Evolutionary conservation across 441 rosid species (phyloP), one percentile per base, ranked within the genome.

Genomic region (Erodium texanum): DNA sequence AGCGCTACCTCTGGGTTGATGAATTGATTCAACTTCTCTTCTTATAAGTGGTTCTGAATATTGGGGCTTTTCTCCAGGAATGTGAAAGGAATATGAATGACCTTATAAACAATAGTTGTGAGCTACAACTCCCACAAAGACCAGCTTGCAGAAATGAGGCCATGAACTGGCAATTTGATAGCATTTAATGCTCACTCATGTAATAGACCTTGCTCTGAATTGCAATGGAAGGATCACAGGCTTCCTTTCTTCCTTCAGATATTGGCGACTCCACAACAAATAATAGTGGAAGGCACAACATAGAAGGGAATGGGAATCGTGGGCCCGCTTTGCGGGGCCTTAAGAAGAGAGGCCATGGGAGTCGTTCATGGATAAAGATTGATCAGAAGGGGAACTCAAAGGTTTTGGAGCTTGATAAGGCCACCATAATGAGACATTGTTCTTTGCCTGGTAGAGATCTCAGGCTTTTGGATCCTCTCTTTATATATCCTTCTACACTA

Each of bases 311-410:
- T 15, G 54, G 54, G 54, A 14, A 48, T 48, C 84, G 79, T 56
- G 75, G 84, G 4, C 69, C 81, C 66, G 81, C 81, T 34, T 76
- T 78, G 65, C 75, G 81, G 7, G 86, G 89, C 34, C 78, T 73
- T 16, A 95, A 89, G 85, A 95, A 88, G 83, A 88, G 99, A 82
- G 94, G 93, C 22, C 97, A 88, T 22, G 90, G 87, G 71, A 81
- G 80, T 77, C 97, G 97, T 69, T 92, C 99, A 2, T 94, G 98
- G 98, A 85, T 95, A 69, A 90, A 87, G 77, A 95, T 94, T 59
- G 88, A 87, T 70, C 83, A 79, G 71, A 73, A 84, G 76, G 99
- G 99, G 43, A 82, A 77, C 79, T 83, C 86, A 0, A 75, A 78
- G 62, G 76, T 90, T 34, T 64, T 90, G 73, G 93, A 92, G 82